These are phyloP conservation scores for Verticillium nonalfalfae DNA, from an alignment of 2,329 filamentous ascomycete genomes.

Conservation along the genomic window DNA sequence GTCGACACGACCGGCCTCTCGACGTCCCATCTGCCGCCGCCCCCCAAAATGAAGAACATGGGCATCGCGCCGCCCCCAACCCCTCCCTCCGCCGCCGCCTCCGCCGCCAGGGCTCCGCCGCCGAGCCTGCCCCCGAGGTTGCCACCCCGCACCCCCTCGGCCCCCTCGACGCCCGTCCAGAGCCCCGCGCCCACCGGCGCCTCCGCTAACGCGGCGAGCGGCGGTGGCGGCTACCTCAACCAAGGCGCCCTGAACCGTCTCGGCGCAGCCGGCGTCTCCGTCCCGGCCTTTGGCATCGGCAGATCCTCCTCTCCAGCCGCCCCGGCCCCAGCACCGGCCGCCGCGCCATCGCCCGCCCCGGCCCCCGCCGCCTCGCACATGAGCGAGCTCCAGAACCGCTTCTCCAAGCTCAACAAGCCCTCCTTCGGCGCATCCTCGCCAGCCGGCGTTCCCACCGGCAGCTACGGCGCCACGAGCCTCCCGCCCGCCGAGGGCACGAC, in stretches of 20 bases:
- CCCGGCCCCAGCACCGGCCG: constrained; percentile 18
- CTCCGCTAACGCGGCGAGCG: constrained; percentile 22
- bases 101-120: constrained; percentile 30
- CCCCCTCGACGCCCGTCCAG: constrained; percentile 7
- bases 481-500: constrained; percentile 46
- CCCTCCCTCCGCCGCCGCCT: constrained; percentile 20
- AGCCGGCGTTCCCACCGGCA: background rate
- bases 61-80: constrained; percentile 23
- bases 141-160: constrained; percentile 39
- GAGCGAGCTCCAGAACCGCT: constrained; percentile 62
- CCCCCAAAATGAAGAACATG: constrained; percentile 51
- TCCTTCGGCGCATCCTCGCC: constrained; percentile 16
- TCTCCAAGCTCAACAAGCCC: constrained; percentile 44
- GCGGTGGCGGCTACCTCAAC: constrained; percentile 31
- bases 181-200: constrained; percentile 19
- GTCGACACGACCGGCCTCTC: constrained; percentile 65
- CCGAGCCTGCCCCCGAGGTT: constrained; percentile 68
- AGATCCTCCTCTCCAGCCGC: constrained; percentile 15
- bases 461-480: constrained; percentile 10
- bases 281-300: constrained; percentile 72
- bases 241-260: constrained; percentile 59
- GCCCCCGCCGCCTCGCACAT: constrained; percentile 35
- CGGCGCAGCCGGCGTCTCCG: constrained; percentile 67
- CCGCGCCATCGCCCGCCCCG: constrained; percentile 18
- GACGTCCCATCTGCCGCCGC: constrained; percentile 63